A percentile compares a stretch with the other conserved stretches of the same genome.
phyloP scores from a whole-genome alignment of 2,329 filamentous ascomycete genomes.

The Orbilia blumenaviensis region DNA sequence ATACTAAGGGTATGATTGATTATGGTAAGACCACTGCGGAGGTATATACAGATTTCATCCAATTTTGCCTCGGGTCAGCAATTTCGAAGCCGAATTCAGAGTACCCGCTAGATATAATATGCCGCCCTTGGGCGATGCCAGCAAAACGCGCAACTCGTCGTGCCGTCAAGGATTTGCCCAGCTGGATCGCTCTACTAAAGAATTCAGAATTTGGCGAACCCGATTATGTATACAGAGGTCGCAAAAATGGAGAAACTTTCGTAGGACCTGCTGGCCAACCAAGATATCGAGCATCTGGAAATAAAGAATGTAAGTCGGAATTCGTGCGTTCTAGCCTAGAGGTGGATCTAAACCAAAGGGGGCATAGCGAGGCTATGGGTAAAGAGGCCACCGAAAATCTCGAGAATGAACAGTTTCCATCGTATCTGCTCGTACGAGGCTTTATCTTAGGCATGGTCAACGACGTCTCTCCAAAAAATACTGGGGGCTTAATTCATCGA shows the following conservation, averaged over 20 bases:
- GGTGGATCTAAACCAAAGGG: too few species aligned
- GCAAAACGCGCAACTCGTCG: neutral
- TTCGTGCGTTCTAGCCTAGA: too few species aligned
- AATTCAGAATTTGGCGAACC: conserved; percentile 57
- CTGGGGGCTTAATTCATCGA: conserved; percentile 56
- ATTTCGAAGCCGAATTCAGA: conserved; percentile 55
- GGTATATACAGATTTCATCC: conserved; percentile 60
- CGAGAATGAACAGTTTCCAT: neutral
- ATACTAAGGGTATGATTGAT: conserved; percentile 58
- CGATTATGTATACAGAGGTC: conserved; percentile 57
- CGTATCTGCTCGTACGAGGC: neutral
- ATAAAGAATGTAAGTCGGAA: conserved; percentile 51
- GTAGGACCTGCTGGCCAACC: conserved; percentile 58
- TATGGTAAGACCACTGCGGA: conserved; percentile 59
- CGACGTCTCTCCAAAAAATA: conserved; percentile 50
- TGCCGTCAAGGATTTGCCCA: conserved; percentile 56
- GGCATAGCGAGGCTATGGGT: too few species aligned
- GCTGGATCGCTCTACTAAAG: conserved; percentile 58
- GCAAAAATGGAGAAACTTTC: conserved; percentile 60
- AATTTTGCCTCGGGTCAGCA: conserved; percentile 58
- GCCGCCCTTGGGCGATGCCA: conserved; percentile 61
- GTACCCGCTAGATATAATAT: conserved; percentile 61
- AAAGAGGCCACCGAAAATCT: neutral
- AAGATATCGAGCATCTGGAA: conserved; percentile 59
- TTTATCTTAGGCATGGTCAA: conserved; percentile 56